A percentile compares a stretch with the other conserved stretches of the same genome.
Conservation (phyloP, 164 flowering plant species). For the Aristolochia fimbriata region DNA sequence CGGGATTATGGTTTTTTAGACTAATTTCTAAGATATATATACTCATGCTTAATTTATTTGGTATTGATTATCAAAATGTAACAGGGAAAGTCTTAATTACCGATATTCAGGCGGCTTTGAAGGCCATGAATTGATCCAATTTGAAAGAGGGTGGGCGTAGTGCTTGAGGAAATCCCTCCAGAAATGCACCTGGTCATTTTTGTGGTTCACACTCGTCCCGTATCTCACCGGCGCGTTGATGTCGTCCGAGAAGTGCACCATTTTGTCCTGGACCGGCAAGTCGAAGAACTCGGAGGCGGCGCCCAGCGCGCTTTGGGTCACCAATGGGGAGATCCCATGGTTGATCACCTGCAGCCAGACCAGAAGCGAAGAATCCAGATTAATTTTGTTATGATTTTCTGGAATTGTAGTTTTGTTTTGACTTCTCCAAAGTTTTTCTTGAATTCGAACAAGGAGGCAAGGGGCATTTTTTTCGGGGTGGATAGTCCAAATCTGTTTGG, state of each 20-base stretch:
- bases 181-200: conserved; percentile 18
- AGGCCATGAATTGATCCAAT: conserved; percentile 41
- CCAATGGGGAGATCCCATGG: conserved; percentile 23
- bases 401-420: not conserved
- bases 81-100: conserved; percentile 13
- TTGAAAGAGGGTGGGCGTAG: conserved; percentile 29
- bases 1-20: too few relatives aligned
- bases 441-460: not conserved
- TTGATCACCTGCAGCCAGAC: conserved; percentile 23
- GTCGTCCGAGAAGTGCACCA: conserved; percentile 21
- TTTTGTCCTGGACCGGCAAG: conserved; percentile 34
- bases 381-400: too few relatives aligned
- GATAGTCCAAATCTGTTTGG: too few relatives aligned
- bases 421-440: not conserved
- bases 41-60: not conserved
- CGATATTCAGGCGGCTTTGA: conserved; percentile 35
- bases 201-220: conserved; percentile 32
- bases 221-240: conserved; percentile 33
- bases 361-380: not conserved
- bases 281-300: conserved; percentile 31
- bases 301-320: conserved; percentile 19
- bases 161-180: conserved; percentile 52
- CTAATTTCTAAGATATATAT: too few relatives aligned
- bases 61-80: not conserved
- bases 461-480: too few relatives aligned